Conservation (phyloP, 306 rosid species). For the Cicer bijugum region DNA sequence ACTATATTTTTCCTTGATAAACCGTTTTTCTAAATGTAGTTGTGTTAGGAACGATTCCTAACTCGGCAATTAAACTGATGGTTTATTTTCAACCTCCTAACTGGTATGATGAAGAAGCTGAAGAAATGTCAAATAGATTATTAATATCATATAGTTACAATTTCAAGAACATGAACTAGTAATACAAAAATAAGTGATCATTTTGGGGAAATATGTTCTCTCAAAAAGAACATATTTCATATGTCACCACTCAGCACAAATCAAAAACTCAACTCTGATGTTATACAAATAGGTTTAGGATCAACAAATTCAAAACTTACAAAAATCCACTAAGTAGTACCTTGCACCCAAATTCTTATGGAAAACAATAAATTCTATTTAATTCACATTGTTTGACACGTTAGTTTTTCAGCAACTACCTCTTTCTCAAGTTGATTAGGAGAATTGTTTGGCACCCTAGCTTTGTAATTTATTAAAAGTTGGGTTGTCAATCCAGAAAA, state of each 20-base stretch:
- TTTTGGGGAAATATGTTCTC: constrained; percentile 4
- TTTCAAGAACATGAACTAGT: too few species aligned
- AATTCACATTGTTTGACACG: constrained; percentile 1
- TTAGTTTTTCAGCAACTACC: constrained; percentile 51
- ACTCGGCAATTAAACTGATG: too few species aligned
- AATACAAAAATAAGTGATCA: not conserved
- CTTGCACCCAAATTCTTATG: not conserved
- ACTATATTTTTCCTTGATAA: constrained; percentile 63
- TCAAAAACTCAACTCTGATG: not conserved
- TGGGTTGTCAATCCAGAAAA: constrained; percentile 83
- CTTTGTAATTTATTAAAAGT: constrained; percentile 56
- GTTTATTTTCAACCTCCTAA: too few species aligned
- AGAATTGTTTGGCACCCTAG: constrained; percentile 52
- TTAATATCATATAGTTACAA: too few species aligned
- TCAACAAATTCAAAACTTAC: not conserved
- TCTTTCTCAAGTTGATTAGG: constrained; percentile 57
- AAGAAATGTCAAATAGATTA: too few species aligned
- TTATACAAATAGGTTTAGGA: constrained; percentile 5
- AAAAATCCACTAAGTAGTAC: not conserved
- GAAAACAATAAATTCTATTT: constrained; percentile 9
- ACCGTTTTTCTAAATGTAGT: constrained; percentile 62
- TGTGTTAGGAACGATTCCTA: constrained; percentile 73
- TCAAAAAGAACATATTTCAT: constrained; percentile 11
- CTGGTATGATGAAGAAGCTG: too few species aligned
- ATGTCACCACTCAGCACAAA: constrained; percentile 15